These are phyloP conservation scores for Backusella liffmaniae DNA, from an alignment of 192 early-diverging fungal species.

Conservation along the genomic window DNA sequence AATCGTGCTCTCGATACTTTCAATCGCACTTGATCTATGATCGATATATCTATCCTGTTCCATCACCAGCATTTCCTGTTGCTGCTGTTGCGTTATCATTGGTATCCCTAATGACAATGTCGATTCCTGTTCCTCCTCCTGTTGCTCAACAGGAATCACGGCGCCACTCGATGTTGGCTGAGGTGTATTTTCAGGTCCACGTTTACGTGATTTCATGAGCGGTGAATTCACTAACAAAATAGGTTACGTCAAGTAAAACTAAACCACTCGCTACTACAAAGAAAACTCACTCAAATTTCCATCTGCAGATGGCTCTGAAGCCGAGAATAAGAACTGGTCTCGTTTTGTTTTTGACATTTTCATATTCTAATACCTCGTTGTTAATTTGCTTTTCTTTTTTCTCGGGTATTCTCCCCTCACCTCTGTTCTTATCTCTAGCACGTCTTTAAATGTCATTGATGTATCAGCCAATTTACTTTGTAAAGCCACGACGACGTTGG, in stretches of 20 bases:
- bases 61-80: conserved; percentile 66
- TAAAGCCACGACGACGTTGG: conserved; percentile 88
- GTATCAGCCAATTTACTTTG: conserved; percentile 92
- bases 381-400: background rate
- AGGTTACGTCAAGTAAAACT: background rate
- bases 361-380: conserved; percentile 70
- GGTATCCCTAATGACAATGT: conserved; percentile 48
- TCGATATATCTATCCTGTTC: conserved; percentile 85
- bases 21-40: conserved; percentile 86
- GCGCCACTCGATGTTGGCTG: background rate
- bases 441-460: conserved; percentile 88
- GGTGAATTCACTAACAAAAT: conserved; percentile 50
- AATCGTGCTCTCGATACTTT: conserved; percentile 96
- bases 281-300: background rate
- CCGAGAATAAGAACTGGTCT: conserved; percentile 84
- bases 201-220: conserved; percentile 53
- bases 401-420: conserved; percentile 14
- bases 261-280: background rate
- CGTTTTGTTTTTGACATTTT: conserved; percentile 85
- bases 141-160: background rate
- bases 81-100: conserved; percentile 51
- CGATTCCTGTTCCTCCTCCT: conserved; percentile 31
- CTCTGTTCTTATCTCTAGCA: conserved; percentile 92
- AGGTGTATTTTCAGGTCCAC: conserved; percentile 25
- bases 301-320: conserved; percentile 37